A percentile compares a stretch with the other conserved stretches of the same genome.
These are phyloP conservation scores for Pythium dissotocum DNA, from an alignment of 352 stramenopile genomes.

Conservation along the genomic window DNA sequence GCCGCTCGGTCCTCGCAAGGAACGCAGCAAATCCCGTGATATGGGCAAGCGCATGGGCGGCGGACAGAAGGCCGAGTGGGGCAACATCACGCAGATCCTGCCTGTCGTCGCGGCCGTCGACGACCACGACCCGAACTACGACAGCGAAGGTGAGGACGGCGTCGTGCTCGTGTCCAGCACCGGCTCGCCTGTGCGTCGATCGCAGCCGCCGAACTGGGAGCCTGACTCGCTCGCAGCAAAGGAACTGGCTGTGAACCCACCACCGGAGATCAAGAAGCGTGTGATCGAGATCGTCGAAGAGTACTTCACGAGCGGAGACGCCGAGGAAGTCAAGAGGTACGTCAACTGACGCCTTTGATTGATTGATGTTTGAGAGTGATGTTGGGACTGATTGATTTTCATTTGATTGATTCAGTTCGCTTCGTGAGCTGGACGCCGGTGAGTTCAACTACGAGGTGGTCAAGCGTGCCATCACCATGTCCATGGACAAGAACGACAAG, in stretches of 20 bases:
- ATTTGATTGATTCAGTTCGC: slow-evolving; percentile 39
- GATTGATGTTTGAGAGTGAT: neutral
- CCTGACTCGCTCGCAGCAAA: slow-evolving; percentile 72
- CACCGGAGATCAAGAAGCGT: slow-evolving; percentile 88
- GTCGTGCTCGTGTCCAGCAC: slow-evolving; percentile 81
- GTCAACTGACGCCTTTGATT: neutral
- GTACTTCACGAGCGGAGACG: slow-evolving; percentile 88
- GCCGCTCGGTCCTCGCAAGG: slow-evolving; percentile 55
- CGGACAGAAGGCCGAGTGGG: slow-evolving; percentile 84
- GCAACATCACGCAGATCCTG: slow-evolving; percentile 75
- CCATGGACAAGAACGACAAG: slow-evolving; percentile 93
- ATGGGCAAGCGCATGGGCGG: slow-evolving; percentile 86
- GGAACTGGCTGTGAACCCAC: slow-evolving; percentile 70
- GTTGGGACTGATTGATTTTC: neutral
- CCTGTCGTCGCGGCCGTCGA: slow-evolving; percentile 70
- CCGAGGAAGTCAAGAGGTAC: slow-evolving; percentile 85
- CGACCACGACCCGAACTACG: slow-evolving; percentile 92
- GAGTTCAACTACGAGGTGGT: slow-evolving; percentile 92
- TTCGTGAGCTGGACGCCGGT: slow-evolving; percentile 67
- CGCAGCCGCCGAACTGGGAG: slow-evolving; percentile 49
- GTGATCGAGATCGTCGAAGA: slow-evolving; percentile 89
- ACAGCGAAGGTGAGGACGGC: slow-evolving; percentile 91
- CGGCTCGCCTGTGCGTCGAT: slow-evolving; percentile 44
- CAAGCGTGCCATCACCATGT: slow-evolving; percentile 94
- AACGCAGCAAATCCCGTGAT: slow-evolving; percentile 86